Conservation (phyloP, 176 grass and related monocot genomes). For the Hordeum marinum region DNA sequence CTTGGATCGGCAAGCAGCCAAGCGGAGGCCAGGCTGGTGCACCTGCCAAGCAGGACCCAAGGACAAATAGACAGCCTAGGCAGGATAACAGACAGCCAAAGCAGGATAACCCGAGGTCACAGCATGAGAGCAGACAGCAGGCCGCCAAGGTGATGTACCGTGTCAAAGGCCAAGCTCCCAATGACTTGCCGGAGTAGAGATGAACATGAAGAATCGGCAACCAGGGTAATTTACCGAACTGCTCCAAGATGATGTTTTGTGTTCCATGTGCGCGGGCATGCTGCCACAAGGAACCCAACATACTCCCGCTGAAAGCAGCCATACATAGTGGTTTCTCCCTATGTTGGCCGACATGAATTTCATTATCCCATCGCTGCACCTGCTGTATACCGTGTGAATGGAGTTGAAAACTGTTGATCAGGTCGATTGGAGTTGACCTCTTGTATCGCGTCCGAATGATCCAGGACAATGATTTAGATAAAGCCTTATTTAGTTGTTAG, state of each 20-base stretch:
- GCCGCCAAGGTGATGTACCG: constrained; percentile 52
- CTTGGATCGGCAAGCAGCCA: constrained; percentile 75
- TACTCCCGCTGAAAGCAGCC: background rate
- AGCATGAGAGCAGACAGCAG: constrained; percentile 53
- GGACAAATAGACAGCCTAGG: background rate
- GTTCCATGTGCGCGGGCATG: background rate
- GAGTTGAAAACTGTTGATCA: constrained; percentile 7
- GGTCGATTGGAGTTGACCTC: background rate
- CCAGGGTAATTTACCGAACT: background rate
- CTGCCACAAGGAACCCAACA: background rate
- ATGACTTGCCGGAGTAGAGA: constrained; percentile 31
- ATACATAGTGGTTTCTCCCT: background rate
- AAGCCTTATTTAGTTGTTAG: constrained; percentile 16
- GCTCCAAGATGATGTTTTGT: background rate
- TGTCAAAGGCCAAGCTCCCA: constrained; percentile 34
- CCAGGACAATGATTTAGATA: constrained; percentile 26
- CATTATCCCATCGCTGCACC: constrained; percentile 7
- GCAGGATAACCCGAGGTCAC: constrained; percentile 41
- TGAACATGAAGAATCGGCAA: constrained; percentile 12
- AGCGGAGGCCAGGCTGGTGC: constrained; percentile 28
- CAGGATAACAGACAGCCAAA: constrained; percentile 40
- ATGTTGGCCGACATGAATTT: background rate
- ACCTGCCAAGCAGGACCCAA: constrained; percentile 36
- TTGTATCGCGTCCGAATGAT: constrained; percentile 10
- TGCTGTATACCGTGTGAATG: constrained; percentile 18